Conservation (phyloP, 495 filamentous ascomycete genomes). For the Bacidia rubella region DNA sequence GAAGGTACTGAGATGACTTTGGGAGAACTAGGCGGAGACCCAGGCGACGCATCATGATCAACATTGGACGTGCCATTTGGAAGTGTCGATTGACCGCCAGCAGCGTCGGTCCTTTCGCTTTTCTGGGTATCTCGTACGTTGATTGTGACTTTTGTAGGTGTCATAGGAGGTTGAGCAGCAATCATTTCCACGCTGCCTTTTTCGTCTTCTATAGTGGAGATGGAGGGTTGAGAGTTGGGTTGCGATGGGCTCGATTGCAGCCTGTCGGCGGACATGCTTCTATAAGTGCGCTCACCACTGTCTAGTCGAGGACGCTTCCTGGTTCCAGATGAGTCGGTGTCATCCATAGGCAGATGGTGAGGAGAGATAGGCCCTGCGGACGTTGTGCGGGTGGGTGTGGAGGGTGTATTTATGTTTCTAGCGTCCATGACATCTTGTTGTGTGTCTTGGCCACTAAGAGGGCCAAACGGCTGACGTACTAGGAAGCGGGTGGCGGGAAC, state of each 20-base stretch:
- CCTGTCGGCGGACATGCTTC: slow-evolving; percentile 32
- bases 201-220: slow-evolving; percentile 4
- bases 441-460: slow-evolving; percentile 2
- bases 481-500: neutral
- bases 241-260: slow-evolving; percentile 14
- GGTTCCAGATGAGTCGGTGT: slow-evolving; percentile 37
- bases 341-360: slow-evolving; percentile 41
- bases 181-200: slow-evolving; percentile 10
- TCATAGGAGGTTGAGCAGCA: slow-evolving; percentile 24
- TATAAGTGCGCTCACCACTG: slow-evolving; percentile 33
- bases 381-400: slow-evolving; percentile 16
- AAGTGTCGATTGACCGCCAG: neutral
- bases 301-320: slow-evolving; percentile 53
- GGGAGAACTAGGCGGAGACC: slow-evolving; percentile 11
- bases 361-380: slow-evolving; percentile 22
- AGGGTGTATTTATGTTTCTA: slow-evolving; percentile 14
- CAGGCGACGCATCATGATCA: neutral
- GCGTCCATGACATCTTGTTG: slow-evolving; percentile 24
- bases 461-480: too few relatives aligned
- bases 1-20: slow-evolving; percentile 35
- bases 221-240: neutral
- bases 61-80: neutral
- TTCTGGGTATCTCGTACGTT: slow-evolving; percentile 23
- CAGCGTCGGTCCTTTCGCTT: neutral
- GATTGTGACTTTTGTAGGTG: slow-evolving; percentile 42